Percentiles rank a stretch among this genome's conserved stretches.
Conservation (phyloP, 2,329 filamentous ascomycete genomes). For the Colletotrichum cereale region DNA sequence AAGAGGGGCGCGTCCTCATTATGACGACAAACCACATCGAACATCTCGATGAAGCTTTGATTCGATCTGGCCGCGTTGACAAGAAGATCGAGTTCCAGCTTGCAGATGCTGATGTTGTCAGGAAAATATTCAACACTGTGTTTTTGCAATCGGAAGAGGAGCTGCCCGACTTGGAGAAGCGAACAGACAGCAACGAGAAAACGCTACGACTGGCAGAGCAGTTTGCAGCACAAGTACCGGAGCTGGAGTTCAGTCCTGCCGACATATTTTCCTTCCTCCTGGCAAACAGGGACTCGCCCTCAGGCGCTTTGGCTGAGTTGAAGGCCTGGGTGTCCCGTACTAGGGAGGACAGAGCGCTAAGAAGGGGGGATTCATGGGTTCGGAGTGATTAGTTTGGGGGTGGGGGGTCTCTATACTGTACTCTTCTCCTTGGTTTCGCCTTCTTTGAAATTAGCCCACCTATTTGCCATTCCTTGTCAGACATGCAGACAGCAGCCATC, state of each 20-base stretch:
- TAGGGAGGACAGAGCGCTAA: not conserved
- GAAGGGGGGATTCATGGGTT: not conserved
- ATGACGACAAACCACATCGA: conserved; percentile 47
- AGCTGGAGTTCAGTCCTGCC: not conserved
- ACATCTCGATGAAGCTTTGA: conserved; percentile 44
- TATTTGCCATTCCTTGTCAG: not conserved
- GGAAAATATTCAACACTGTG: not conserved
- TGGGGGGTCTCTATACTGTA: not conserved
- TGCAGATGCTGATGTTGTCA: not conserved
- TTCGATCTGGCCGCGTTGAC: conserved; percentile 64
- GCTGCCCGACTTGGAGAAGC: not conserved
- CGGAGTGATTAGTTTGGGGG: not conserved
- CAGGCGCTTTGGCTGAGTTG: not conserved
- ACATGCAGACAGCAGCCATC: no score
- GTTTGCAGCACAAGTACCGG: not conserved
- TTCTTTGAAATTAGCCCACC: not conserved
- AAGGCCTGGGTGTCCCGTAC: not conserved
- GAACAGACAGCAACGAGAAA: not conserved
- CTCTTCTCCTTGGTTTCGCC: not conserved
- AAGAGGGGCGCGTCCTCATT: conserved; percentile 44
- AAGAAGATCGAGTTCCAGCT: conserved; percentile 59
- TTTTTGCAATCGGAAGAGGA: not conserved
- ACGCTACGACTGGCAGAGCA: not conserved
- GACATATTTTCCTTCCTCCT: conserved; percentile 1
- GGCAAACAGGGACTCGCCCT: not conserved